A percentile compares a stretch with the other conserved stretches of the same genome.
Evolutionary conservation across 2,329 filamentous ascomycete species (phyloP).

Genomic region (Pleomassaria siparia): DNA sequence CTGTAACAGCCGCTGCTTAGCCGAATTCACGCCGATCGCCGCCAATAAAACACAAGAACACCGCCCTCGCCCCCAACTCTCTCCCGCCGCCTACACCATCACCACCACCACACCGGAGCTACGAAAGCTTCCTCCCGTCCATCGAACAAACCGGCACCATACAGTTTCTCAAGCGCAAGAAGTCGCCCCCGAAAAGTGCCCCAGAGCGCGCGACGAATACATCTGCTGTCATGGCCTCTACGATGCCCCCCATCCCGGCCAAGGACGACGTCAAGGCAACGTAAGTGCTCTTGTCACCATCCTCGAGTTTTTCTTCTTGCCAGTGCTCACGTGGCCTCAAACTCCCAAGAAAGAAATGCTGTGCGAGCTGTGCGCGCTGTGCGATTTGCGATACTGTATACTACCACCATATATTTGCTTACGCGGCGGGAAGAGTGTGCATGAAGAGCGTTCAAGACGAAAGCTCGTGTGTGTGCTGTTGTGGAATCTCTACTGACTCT

Average conservation of each 20-base stretch:
- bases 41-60: neutral
- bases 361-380: too few species aligned
- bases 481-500: slow-evolving; percentile 8
- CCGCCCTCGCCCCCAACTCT: slow-evolving; percentile 1
- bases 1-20: slow-evolving; percentile 6
- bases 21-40: neutral
- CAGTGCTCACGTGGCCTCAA: neutral
- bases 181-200: slow-evolving; percentile 38
- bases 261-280: slow-evolving; percentile 64
- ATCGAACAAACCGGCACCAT: slow-evolving; percentile 18
- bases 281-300: slow-evolving; percentile 47
- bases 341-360: neutral
- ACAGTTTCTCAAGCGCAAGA: slow-evolving; percentile 33
- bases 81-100: slow-evolving; percentile 6
- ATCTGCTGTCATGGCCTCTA: slow-evolving; percentile 31
- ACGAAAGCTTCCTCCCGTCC: slow-evolving; percentile 7
- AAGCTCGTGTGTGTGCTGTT: too few species aligned
- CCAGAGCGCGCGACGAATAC: slow-evolving; percentile 36
- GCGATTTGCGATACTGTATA: too few species aligned
- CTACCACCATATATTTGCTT: too few species aligned
- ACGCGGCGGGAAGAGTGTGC: too few species aligned
- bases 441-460: too few species aligned
- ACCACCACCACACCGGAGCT: slow-evolving; percentile 10
- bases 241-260: slow-evolving; percentile 50
- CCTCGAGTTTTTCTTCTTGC: neutral